These are phyloP conservation scores for Clonostachys rhizophaga DNA, from an alignment of 2,329 filamentous ascomycete species.

Conservation along the genomic window DNA sequence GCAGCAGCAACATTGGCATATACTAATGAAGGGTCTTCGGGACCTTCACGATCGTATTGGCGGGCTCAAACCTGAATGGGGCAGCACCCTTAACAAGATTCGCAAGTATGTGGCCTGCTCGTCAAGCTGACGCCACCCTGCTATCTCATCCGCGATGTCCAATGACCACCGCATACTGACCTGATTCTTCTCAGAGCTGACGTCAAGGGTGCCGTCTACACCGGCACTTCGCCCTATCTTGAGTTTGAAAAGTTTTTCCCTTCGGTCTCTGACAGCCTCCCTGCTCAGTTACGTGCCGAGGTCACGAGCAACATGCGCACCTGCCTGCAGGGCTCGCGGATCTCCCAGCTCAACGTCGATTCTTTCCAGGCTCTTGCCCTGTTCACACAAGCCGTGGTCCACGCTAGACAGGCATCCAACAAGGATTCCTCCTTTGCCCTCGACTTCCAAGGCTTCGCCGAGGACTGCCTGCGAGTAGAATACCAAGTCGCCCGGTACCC, in stretches of 20 bases:
- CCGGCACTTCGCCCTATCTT: constrained; percentile 22
- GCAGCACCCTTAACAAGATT: constrained; percentile 13
- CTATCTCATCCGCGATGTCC: too few species aligned
- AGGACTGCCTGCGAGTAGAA: constrained; percentile 21
- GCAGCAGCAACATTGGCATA: constrained; percentile 28
- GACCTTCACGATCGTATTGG: constrained; percentile 21
- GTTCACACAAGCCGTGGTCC: constrained; percentile 14
- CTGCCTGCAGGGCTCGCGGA: constrained; percentile 13
- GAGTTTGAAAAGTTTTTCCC: constrained; percentile 15
- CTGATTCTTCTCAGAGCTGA: constrained; percentile 17
- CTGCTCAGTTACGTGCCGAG: constrained; percentile 5
- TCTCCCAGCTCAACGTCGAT: constrained; percentile 12
- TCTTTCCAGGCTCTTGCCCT: constrained; percentile 15
- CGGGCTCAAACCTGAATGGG: constrained; percentile 10
- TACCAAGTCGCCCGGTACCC: constrained; percentile 18
- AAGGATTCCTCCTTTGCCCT: constrained; percentile 7
- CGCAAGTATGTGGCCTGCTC: constrained; percentile 14
- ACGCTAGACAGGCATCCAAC: constrained; percentile 7
- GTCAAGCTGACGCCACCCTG: too few species aligned
- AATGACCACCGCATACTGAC: too few species aligned
- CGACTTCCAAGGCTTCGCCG: constrained; percentile 21
- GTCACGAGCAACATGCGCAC: constrained; percentile 6
- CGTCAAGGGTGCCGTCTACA: constrained; percentile 23
- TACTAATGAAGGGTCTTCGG: constrained; percentile 26
- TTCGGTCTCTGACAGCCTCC: constrained; percentile 14